These are phyloP conservation scores for Eutrema japonicum DNA, from an alignment of 345 rosid species.

Conservation along the genomic window DNA sequence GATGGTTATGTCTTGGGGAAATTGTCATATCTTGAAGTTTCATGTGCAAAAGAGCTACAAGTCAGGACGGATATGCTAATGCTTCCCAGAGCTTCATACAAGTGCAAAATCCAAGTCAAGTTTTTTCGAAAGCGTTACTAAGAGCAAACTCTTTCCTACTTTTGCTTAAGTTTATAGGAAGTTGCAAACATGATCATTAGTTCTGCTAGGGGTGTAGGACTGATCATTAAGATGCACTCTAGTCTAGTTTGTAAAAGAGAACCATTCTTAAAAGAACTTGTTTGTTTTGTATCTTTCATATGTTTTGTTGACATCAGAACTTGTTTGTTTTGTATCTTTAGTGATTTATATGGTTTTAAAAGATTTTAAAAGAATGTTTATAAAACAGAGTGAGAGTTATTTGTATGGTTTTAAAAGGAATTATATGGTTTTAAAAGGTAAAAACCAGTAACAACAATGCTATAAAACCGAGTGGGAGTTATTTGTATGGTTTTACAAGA, in stretches of 20 bases:
- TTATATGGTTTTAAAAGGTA: too few relatives aligned
- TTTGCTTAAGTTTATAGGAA: neutral
- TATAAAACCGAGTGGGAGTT: too few relatives aligned
- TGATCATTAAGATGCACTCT: neutral
- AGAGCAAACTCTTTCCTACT: neutral
- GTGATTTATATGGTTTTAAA: neutral
- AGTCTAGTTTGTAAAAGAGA: neutral
- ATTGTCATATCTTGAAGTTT: neutral
- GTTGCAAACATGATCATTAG: neutral
- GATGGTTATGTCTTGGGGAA: neutral
- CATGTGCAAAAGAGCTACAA: neutral
- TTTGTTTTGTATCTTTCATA: too few relatives aligned
- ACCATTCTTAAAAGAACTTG: neutral
- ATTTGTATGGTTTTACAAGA: too few relatives aligned
- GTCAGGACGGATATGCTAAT: neutral
- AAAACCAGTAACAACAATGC: too few relatives aligned
- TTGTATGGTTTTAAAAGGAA: too few relatives aligned
- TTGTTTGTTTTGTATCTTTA: slow-evolving; percentile 4
- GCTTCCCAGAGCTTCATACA: slow-evolving; percentile 3
- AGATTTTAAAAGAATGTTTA: too few relatives aligned
- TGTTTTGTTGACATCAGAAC: neutral
- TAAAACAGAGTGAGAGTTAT: too few relatives aligned
- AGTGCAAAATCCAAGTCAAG: neutral
- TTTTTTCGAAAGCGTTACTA: neutral
- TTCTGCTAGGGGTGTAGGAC: too few relatives aligned